phyloP scores from a whole-genome alignment of 106 monocot species.

The Dendrobium nobile region DNA sequence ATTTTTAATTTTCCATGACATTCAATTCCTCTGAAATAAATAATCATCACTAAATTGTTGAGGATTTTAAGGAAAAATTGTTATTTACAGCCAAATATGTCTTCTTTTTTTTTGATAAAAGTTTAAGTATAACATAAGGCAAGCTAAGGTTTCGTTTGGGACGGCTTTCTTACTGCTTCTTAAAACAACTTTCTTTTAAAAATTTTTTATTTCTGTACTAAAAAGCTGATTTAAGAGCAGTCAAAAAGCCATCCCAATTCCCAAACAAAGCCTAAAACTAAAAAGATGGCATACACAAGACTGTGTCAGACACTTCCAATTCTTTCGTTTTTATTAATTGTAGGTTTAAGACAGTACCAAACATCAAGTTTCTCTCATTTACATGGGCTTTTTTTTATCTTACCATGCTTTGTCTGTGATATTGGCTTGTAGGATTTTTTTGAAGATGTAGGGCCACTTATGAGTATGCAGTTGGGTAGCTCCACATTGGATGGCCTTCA shows the following conservation, averaged over 20 bases:
- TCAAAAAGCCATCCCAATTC: no score
- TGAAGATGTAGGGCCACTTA: constrained; percentile 83
- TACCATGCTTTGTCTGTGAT: background rate
- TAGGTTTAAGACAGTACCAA: background rate
- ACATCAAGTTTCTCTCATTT: background rate
- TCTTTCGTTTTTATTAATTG: background rate
- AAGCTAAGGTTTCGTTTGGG: no score
- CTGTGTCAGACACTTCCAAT: background rate
- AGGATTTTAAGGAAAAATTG: background rate
- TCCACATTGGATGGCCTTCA: constrained; percentile 78
- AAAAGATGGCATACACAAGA: background rate
- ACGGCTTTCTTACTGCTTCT: no score
- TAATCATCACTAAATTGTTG: background rate
- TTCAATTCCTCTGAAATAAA: background rate
- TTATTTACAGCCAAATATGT: background rate
- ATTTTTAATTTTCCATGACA: background rate
- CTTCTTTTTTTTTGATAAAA: background rate
- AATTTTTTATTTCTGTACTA: no score
- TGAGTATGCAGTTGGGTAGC: constrained; percentile 81
- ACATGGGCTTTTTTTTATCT: background rate
- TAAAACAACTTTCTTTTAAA: no score
- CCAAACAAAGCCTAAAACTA: background rate
- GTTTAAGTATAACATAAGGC: background rate
- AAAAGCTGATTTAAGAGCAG: no score
- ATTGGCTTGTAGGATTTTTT: constrained; percentile 74